Base-by-base conservation (phyloP, 2,329 filamentous ascomycete species). In the Epichloe bromicola region DNA sequence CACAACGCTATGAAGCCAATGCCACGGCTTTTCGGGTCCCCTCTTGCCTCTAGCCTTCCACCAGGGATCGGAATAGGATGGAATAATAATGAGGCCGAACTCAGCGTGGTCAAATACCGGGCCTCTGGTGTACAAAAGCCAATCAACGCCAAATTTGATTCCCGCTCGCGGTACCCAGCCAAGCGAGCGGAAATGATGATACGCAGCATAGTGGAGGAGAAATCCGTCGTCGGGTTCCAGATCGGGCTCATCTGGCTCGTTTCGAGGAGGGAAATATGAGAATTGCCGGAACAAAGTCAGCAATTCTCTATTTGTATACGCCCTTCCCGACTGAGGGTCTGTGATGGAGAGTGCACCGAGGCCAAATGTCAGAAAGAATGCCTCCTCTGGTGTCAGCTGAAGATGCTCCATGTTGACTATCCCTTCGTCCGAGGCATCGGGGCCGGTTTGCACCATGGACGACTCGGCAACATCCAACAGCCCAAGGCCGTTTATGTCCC, bases 101-200 rank as follows among this genome's bases (percentile, higher is more conserved):
- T 97, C 89, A 20, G 93, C 93, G 63, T 98, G 93, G 20, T 88
- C 83, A 65, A 98, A 97, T 0, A 93, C 91, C 0, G 93, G 93
- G 0, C 93, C 93, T 19, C 89, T 84, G 51, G 88, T 83, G 68
- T 98, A 98, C 7, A 98, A 77, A n/a, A 98, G 72, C 72, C 88
- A 96, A 66, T 98, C 93, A 10, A 89, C 86, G 20, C 87, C 88
- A 60, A 98, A 98, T 63, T 98, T 98, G 64, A 95, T 83, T 37
- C 93, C 94, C 5, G 86, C 82, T 14, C 94, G 84, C 0, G 94
- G 85, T 1, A 96, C 88, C 91, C 93, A 98, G 23, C 93, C 93
- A 0, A 97, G 74, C 0, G 89, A 95, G 38, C 93, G 85, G 70
- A 95, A 98, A 65, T 98, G 91, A 63, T 98, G 93, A 65, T 95